Conservation (phyloP, 352 stramenopile genomes). For the Phytophthora pinifolia region DNA sequence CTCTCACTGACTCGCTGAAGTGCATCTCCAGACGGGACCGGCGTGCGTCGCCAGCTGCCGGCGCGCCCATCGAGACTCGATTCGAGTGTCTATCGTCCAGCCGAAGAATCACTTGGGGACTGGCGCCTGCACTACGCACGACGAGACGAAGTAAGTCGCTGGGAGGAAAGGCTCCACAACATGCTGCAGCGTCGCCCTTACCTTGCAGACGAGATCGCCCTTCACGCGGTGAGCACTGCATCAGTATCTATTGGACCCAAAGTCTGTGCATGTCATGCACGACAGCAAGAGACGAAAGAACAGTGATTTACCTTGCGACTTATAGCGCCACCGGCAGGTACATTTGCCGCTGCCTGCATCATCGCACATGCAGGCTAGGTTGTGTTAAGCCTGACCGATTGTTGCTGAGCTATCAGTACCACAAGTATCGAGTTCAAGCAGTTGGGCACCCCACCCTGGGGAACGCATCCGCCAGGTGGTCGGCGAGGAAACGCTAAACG, state of each 20-base stretch:
- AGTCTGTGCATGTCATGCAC: no score
- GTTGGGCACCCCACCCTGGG: constrained; percentile 42
- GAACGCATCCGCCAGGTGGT: constrained; percentile 31
- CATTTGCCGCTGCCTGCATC: no score
- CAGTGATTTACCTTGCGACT: no score
- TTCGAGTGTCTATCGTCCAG: constrained; percentile 21
- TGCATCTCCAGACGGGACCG: constrained; percentile 50
- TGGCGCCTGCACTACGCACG: constrained; percentile 11
- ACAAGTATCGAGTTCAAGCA: no score
- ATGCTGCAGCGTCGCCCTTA: constrained; percentile 13
- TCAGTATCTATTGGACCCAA: no score
- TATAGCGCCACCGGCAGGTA: no score
- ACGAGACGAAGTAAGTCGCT: not conserved
- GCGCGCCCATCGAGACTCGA: constrained; percentile 19
- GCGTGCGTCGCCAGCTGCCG: constrained; percentile 1
- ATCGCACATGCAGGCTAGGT: no score
- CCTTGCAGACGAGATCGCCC: constrained; percentile 51
- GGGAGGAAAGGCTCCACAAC: no score
- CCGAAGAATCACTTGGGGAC: constrained; percentile 25
- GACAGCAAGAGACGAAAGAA: no score
- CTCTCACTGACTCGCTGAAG: constrained; percentile 65
- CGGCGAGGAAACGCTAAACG: constrained; percentile 28
- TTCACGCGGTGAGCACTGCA: constrained; percentile 76
- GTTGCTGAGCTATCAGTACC: no score
- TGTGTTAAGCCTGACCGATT: no score